Evolutionary conservation across 1,284 basidiomycete genomes (phyloP).

Genomic region (Erythrobasidium hasegawianum): DNA sequence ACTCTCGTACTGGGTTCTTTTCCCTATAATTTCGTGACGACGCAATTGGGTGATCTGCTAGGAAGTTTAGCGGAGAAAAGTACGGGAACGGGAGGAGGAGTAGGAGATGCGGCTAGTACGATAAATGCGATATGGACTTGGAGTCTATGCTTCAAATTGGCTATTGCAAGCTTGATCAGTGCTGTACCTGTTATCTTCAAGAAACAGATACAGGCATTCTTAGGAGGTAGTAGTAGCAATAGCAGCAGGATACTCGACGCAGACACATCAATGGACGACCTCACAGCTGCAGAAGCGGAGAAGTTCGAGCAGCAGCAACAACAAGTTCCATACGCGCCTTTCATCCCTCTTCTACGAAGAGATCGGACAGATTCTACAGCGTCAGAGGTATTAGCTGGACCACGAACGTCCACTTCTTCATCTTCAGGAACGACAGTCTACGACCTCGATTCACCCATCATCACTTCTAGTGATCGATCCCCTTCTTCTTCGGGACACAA

Average conservation of each 20-base stretch:
- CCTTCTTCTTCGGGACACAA: too few species aligned
- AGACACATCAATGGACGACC: neutral
- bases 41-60: slow-evolving; percentile 43
- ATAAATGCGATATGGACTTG: slow-evolving; percentile 44
- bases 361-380: slow-evolving; percentile 29
- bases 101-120: slow-evolving; percentile 36
- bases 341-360: slow-evolving; percentile 15
- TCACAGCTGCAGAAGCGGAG: neutral
- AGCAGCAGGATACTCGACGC: neutral
- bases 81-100: neutral
- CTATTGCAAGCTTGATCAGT: slow-evolving; percentile 42
- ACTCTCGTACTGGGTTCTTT: slow-evolving; percentile 46
- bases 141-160: slow-evolving; percentile 42
- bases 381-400: slow-evolving; percentile 25
- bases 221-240: slow-evolving; percentile 24
- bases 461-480: too few species aligned
- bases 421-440: neutral
- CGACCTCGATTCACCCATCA: too few species aligned
- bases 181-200: slow-evolving; percentile 45
- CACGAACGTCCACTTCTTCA: neutral
- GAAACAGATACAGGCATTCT: slow-evolving; percentile 38
- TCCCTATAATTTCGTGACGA: slow-evolving; percentile 47
- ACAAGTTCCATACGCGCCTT: neutral
- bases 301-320: neutral
- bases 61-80: slow-evolving; percentile 35